Conservation (phyloP, 176 grass and related monocot genomes). For the Leersia perrieri region DNA sequence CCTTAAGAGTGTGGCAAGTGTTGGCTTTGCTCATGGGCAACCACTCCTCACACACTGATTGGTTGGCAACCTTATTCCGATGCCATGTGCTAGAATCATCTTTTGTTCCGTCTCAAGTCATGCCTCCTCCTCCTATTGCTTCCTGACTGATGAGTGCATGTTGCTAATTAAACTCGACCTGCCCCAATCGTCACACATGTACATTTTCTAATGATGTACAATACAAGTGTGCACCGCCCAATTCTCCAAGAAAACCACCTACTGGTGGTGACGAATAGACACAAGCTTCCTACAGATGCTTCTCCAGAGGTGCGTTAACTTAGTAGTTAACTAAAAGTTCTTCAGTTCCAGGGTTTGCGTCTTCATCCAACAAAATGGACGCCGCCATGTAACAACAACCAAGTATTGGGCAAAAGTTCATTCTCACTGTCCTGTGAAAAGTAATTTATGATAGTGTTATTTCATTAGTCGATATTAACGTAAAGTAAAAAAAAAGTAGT, state of each 20-base stretch:
- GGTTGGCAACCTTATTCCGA: conserved; percentile 26
- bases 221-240: neutral
- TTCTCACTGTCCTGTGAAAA: neutral
- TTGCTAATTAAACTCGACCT: neutral
- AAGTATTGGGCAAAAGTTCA: neutral
- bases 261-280: neutral
- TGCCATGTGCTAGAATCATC: conserved; percentile 29
- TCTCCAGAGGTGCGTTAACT: neutral
- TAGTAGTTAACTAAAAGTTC: neutral
- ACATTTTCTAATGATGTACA: conserved; percentile 24
- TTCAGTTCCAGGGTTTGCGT: neutral
- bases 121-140: neutral
- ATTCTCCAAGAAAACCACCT: conserved; percentile 19
- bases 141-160: conserved; percentile 1
- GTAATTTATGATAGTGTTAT: neutral
- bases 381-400: neutral
- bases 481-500: neutral
- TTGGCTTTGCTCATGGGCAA: conserved; percentile 37
- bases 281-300: neutral
- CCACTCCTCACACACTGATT: conserved; percentile 22
- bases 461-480: neutral
- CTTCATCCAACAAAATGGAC: neutral
- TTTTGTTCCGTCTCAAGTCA: conserved; percentile 45
- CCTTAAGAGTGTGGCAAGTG: conserved; percentile 26
- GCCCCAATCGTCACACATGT: neutral